Evolutionary conservation across 2,329 filamentous ascomycete genomes (phyloP).

Genomic region (Fusarium zealandicum): DNA sequence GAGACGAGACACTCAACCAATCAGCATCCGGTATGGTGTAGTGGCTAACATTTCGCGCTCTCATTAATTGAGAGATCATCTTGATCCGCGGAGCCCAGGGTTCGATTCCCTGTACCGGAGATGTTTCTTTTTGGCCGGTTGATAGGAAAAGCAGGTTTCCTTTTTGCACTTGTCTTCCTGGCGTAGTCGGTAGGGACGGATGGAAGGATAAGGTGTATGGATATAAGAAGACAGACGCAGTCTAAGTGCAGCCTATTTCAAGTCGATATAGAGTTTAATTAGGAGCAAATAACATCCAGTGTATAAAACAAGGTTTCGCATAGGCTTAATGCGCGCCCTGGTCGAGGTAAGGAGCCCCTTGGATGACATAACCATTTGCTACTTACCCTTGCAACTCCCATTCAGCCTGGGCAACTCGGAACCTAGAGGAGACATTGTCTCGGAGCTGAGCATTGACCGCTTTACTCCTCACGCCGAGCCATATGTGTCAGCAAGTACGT

Average conservation of each 20-base stretch:
- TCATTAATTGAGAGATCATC: slow-evolving; percentile 41
- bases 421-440: not conserved
- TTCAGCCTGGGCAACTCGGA: not conserved
- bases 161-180: not conserved
- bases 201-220: not conserved
- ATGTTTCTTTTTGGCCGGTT: not conserved
- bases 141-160: not conserved
- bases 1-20: not conserved
- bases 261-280: too few species aligned
- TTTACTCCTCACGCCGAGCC: not conserved
- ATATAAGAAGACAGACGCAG: too few species aligned
- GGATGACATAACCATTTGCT: too few species aligned
- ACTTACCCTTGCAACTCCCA: not conserved
- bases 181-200: too few species aligned
- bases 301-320: too few species aligned
- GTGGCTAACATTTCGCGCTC: slow-evolving; percentile 47
- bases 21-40: slow-evolving; percentile 44
- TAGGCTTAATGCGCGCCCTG: too few species aligned
- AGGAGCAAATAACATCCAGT: too few species aligned
- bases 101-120: slow-evolving; percentile 43
- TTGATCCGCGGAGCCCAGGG: slow-evolving; percentile 37
- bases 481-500: not conserved
- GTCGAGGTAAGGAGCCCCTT: too few species aligned
- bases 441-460: not conserved
- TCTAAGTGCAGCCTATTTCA: too few species aligned